Evolutionary conservation across 108 stramenopile species (phyloP), one percentile per base, ranked within the genome.

Genomic region (Mediolabrus comicus): DNA sequence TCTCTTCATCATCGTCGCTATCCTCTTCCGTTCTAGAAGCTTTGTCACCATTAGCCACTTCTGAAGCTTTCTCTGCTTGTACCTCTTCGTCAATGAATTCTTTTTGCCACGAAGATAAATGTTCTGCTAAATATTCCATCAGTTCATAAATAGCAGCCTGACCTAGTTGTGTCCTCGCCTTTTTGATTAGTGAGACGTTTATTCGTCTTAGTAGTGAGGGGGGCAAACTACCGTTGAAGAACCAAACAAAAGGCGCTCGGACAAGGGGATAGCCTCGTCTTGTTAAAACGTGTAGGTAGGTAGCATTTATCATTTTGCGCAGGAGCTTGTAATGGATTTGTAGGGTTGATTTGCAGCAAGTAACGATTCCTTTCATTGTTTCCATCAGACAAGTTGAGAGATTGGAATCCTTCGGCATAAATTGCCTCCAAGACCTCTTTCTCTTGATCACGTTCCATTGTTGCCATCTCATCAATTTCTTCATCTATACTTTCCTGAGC

Each of bases 391-490:
- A 19, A 16, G 31, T 33, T n/a, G 24, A 68, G 8, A 3, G 80
- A 14, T 19, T 81, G 34, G 39, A 87, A 72, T 7, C 73, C 75
- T 4, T 85, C 86, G 3, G 84, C 90, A 58, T 88, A 91, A 56
- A 91, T 89, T 2, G 86, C 90, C 46, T 76, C 59, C 10, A 91
- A 66, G 4, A 81, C 90, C 57, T 87, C 84, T 14, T 58, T 55
- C 68, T 91, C 90, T 31, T 88, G 81, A 27, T 85, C 82, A 11
- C 84, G 69, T 70, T 88, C 90, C 31, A 75, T 73, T 3, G 58
- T 69, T 25, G 84, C 80, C 27, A 60, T 53, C 35, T 87, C 82
- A 9, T 85, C 75, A 22, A 54, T 58, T 51, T 69, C 66, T 27
- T 76, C 8, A 11, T 62, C 64, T 56, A 77, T 12, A 43, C 30